Evolutionary conservation across 176 grass and related monocot species (phyloP), one percentile per base, ranked within the genome.

Genomic region (Ensete glaucum): DNA sequence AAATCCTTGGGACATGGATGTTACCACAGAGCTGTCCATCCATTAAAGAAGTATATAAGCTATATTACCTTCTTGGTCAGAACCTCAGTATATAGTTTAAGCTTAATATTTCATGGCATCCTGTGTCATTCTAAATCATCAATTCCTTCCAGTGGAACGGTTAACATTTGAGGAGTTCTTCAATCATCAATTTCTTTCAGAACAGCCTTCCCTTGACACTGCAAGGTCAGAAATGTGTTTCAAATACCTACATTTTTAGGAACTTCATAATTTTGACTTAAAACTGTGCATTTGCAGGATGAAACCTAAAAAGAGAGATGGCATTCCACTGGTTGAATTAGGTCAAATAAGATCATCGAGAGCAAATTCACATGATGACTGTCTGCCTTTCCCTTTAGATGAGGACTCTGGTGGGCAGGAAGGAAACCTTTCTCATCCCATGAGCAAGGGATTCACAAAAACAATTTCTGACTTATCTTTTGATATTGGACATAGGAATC

Each of bases 81-180:
- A 16, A 25, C 23, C 17, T 73, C 19, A 53, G 23, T 23, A 15
- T 53, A 55, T 54, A 49, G 9, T 73, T 53, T 13, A 9, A 17
- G 14, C 9, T 54, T 73, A 1, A 54, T 6, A 62, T 62, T 62
- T 15, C 10, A 62, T 19, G 57, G 57, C 6, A 15, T 62, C 82
- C 2, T n/a, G 51, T 70, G 17, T 9, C 67, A 10, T 77, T 24
- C 19, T 81, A 79, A 81, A 57, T 2, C 20, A 54, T 85, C 52
- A 76, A 73, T 84, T 91, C 65, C 67, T 79, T 89, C 77, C 86
- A 99, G 95, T 99, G 77, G 90, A 99, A 85, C 90, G 90, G 3
- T 86, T 99, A 21, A 99, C 90, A 54, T 83, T 94, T 80, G 95
- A 99, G 76, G 93, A 97, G 57, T 97, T 97, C 69, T 83, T 99